Percentiles rank a stretch among this genome's conserved stretches.
These are phyloP conservation scores for Pestalotiopsis sp. DNA, from an alignment of 2,329 filamentous ascomycete genomes.

Conservation along the genomic window DNA sequence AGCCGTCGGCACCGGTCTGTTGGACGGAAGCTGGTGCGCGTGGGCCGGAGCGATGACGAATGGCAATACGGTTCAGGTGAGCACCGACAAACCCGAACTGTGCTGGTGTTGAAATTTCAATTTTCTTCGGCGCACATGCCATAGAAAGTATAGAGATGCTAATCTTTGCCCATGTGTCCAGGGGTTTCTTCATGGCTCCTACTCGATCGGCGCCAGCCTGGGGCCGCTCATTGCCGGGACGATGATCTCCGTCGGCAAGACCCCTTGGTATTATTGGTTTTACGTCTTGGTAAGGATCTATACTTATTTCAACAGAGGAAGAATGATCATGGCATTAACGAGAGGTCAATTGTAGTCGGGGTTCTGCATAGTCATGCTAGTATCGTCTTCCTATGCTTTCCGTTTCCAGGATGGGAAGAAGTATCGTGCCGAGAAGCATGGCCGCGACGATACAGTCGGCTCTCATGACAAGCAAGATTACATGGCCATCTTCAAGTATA, in stretches of 20 bases:
- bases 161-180: slow-evolving; percentile 12
- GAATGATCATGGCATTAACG: not conserved
- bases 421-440: slow-evolving; percentile 30
- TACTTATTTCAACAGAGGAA: not conserved
- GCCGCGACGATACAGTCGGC: not conserved
- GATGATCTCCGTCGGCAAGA: slow-evolving; percentile 27
- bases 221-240: slow-evolving; percentile 38
- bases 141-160: not conserved
- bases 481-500: slow-evolving; percentile 31
- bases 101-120: not conserved
- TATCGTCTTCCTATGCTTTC: slow-evolving; percentile 37
- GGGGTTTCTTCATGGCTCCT: slow-evolving; percentile 43
- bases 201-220: slow-evolving; percentile 37
- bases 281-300: slow-evolving; percentile 35
- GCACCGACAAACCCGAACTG: not conserved
- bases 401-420: slow-evolving; percentile 33
- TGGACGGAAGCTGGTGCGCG: slow-evolving; percentile 47
- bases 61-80: slow-evolving; percentile 20
- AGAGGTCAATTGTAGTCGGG: slow-evolving; percentile 15
- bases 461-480: slow-evolving; percentile 7
- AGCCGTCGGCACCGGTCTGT: slow-evolving; percentile 39
- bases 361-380: slow-evolving; percentile 24
- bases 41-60: slow-evolving; percentile 41
- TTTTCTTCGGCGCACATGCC: not conserved
- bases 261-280: slow-evolving; percentile 42